Percentiles rank a stretch among this genome's conserved stretches.
These are phyloP conservation scores for Sordariomycetes sp. DNA, from an alignment of 2,329 filamentous ascomycete genomes.

Conservation along the genomic window DNA sequence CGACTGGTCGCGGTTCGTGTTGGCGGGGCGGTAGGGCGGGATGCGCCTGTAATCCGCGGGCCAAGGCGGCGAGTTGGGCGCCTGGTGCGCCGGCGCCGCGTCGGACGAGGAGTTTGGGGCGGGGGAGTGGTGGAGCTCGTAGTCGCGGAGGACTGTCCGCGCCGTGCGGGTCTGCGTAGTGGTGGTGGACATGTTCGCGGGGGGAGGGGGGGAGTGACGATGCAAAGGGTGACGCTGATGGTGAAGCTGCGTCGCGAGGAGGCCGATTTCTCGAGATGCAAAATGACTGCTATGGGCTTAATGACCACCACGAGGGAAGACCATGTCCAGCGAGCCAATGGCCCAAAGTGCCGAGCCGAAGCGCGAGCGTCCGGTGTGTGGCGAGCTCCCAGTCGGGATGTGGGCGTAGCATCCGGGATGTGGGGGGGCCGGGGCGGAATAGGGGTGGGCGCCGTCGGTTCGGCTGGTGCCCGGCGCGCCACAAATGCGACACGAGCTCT, in stretches of 20 bases:
- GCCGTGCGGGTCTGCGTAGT: conserved; percentile 21
- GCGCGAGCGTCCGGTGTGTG: too few relatives aligned
- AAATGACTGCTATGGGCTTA: too few relatives aligned
- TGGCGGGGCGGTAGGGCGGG: conserved; percentile 11
- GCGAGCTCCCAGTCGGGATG: background rate
- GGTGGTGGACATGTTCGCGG: conserved; percentile 12
- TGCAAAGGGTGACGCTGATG: background rate
- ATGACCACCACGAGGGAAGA: too few relatives aligned
- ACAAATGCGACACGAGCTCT: too few relatives aligned
- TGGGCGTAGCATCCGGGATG: conserved; percentile 4
- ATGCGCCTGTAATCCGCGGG: conserved; percentile 10
- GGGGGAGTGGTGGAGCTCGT: conserved; percentile 27
- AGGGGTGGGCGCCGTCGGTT: too few relatives aligned
- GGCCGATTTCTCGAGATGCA: too few relatives aligned
- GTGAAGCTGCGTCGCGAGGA: too few relatives aligned
- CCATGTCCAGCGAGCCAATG: too few relatives aligned
- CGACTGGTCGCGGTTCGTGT: conserved; percentile 8
- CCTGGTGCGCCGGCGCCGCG: background rate
- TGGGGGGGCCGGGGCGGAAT: conserved; percentile 5
- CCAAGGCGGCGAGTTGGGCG: conserved; percentile 10
- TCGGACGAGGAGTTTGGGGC: background rate
- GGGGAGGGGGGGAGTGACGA: conserved; percentile 1
- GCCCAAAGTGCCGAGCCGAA: too few relatives aligned
- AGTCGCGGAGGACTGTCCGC: conserved; percentile 24
- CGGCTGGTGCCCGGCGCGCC: too few relatives aligned